These are phyloP conservation scores for Vittaforma corneae DNA, from an alignment of 371 early-diverging fungal genomes.

Conservation along the genomic window DNA sequence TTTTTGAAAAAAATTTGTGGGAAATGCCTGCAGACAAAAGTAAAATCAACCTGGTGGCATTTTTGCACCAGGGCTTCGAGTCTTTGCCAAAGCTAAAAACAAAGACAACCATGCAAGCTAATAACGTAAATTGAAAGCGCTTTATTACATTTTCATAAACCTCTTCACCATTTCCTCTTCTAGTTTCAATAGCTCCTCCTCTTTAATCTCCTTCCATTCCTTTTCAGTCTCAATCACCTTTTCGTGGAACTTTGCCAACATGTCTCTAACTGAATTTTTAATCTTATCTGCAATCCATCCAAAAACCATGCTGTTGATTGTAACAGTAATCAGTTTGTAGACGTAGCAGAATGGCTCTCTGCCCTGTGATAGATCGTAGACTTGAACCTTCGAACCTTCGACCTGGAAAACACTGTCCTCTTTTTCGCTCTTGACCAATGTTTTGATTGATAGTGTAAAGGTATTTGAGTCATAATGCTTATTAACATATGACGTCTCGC, in stretches of 20 bases:
- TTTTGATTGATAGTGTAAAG: conserved; percentile 46
- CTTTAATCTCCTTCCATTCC: conserved; percentile 48
- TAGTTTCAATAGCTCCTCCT: conserved; percentile 45
- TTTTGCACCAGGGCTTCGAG: too few species aligned
- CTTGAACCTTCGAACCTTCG: conserved; percentile 24
- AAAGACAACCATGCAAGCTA: too few species aligned
- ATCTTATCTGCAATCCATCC: conserved; percentile 54
- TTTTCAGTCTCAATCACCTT: conserved; percentile 46
- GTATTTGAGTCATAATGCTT: conserved; percentile 47
- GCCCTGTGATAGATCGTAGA: not conserved
- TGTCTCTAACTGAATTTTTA: conserved; percentile 34
- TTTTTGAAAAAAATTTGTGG: too few species aligned
- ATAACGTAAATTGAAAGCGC: too few species aligned
- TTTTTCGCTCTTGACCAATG: conserved; percentile 17
- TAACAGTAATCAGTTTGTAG: conserved; percentile 55
- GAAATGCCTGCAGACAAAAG: too few species aligned
- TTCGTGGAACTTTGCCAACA: conserved; percentile 51
- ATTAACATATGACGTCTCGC: conserved; percentile 54
- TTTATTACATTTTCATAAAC: conserved; percentile 13
- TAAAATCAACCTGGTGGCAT: too few species aligned
- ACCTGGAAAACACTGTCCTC: conserved; percentile 18
- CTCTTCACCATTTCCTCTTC: conserved; percentile 34
- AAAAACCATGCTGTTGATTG: conserved; percentile 51
- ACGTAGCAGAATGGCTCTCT: conserved; percentile 41
- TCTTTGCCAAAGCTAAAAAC: too few species aligned